These are phyloP conservation scores for Dianthus caryophyllus DNA, from an alignment of 148 eudicot genomes.

Conservation along the genomic window DNA sequence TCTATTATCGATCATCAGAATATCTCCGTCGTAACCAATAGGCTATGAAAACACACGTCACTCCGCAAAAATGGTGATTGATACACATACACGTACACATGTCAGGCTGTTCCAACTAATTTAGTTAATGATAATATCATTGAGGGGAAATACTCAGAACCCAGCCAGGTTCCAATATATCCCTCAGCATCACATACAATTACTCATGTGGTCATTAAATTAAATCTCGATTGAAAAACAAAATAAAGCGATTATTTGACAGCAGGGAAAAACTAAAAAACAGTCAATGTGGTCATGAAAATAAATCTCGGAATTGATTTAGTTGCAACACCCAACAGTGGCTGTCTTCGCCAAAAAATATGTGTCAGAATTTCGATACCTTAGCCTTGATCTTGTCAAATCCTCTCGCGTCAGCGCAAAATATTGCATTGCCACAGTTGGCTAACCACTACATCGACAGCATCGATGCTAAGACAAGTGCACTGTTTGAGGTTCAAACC, in stretches of 20 bases:
- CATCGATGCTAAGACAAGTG: slow-evolving; percentile 50
- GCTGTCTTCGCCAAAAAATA: background rate
- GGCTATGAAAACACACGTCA: too few species aligned
- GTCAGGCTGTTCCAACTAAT: too few species aligned
- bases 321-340: background rate
- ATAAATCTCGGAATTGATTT: background rate
- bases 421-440: slow-evolving; percentile 74
- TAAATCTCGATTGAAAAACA: too few species aligned
- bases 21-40: too few species aligned
- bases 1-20: too few species aligned
- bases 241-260: background rate
- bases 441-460: slow-evolving; percentile 45
- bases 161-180: too few species aligned
- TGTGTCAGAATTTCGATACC: background rate
- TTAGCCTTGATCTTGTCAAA: background rate
- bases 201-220: too few species aligned
- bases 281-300: background rate
- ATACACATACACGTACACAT: too few species aligned
- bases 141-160: too few species aligned
- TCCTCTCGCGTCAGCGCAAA: slow-evolving; percentile 34
- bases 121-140: too few species aligned
- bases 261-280: slow-evolving; percentile 31
- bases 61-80: too few species aligned
- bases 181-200: too few species aligned
- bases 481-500: slow-evolving; percentile 79